Base-by-base conservation (phyloP, 306 rosid species). In the Vigna trinervia region DNA sequence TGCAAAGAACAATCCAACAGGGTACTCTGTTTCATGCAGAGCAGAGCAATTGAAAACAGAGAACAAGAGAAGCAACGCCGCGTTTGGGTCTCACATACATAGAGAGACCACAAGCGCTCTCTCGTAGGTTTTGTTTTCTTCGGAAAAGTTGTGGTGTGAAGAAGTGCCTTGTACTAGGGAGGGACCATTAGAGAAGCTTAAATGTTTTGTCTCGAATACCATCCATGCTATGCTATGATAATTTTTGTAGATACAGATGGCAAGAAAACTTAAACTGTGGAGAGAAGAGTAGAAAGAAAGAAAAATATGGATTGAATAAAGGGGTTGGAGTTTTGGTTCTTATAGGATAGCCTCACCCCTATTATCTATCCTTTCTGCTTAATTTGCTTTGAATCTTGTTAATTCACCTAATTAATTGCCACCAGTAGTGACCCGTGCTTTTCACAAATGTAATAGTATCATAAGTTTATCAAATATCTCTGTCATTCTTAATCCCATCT, bases 11-110 rank as follows among this genome's bases (percentile, higher is more conserved):
- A 57, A 74, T 8, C 13, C 19, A 80, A 79, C 79, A 76, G 84
- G 72, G 83, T 41, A 51, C 82, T 78, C 85, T 81, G 90, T 83
- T 78, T 90, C 84, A 86, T 79, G 81, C 84, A 78, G 84, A 84
- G 53, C 39, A 65, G 48, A 74, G 58, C 34, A 38, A 12, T 63
- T 3, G 52, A 74, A 67, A 71, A 69, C 63, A 74, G 73, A 78
- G 50, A 50, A 59, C 9, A 46, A 22, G 22, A 14, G 34, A 74
- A 78, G 39, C 19, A 56, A 23, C 2, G 5, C n/a, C 39, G 51
- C 70, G 48, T 63, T 20, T 48, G 50, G 59, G 56, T 59, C 43
- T 51, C 72, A 53, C 41, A 75, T 71, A 75, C 69, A 72, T 58
- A 70, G 66, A 54, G 23, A 70, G 6, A 69, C 23, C 19, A 53